phyloP scores from a whole-genome alignment of 2,329 filamentous ascomycete genomes.

The Fusarium pseudonygamai region DNA sequence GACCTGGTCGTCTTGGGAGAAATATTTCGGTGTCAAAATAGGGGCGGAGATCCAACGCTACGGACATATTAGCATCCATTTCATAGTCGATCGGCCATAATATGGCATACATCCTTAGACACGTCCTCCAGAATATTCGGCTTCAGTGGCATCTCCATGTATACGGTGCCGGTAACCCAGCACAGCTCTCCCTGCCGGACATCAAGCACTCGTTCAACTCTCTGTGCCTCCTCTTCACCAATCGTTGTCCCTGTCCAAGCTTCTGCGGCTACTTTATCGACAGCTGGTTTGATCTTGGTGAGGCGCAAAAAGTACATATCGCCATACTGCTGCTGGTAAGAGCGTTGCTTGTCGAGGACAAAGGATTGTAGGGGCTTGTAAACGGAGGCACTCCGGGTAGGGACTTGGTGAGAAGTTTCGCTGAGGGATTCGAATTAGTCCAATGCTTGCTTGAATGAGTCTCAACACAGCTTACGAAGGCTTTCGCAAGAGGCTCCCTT shows the following conservation, averaged over 20 bases:
- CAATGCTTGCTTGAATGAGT: neutral
- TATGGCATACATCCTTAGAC: slow-evolving; percentile 78
- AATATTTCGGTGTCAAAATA: slow-evolving; percentile 79
- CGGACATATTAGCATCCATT: neutral
- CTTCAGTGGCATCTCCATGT: slow-evolving; percentile 97
- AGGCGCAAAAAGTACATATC: slow-evolving; percentile 98
- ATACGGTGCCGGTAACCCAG: slow-evolving; percentile 94
- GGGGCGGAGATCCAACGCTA: slow-evolving; percentile 91
- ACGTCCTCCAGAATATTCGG: slow-evolving; percentile 96
- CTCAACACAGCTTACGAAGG: slow-evolving; percentile 43
- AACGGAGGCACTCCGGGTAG: slow-evolving; percentile 62
- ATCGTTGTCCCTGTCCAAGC: slow-evolving; percentile 84
- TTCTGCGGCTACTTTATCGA: slow-evolving; percentile 76
- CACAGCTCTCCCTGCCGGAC: slow-evolving; percentile 95
- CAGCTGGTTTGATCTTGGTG: slow-evolving; percentile 83
- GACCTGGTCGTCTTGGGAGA: slow-evolving; percentile 72
- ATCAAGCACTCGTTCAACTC: slow-evolving; percentile 89
- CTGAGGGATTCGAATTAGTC: slow-evolving; percentile 28
- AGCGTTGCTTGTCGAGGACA: slow-evolving; percentile 72
- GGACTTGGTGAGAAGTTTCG: slow-evolving; percentile 49
- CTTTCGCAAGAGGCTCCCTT: slow-evolving; percentile 47
- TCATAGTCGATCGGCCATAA: neutral
- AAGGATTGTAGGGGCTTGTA: slow-evolving; percentile 85
- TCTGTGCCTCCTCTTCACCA: slow-evolving; percentile 76
- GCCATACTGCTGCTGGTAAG: slow-evolving; percentile 94